A percentile compares a stretch with the other conserved stretches of the same genome.
These are phyloP conservation scores for Raffaelea arxii DNA, from an alignment of 2,329 filamentous ascomycete species.

Conservation along the genomic window DNA sequence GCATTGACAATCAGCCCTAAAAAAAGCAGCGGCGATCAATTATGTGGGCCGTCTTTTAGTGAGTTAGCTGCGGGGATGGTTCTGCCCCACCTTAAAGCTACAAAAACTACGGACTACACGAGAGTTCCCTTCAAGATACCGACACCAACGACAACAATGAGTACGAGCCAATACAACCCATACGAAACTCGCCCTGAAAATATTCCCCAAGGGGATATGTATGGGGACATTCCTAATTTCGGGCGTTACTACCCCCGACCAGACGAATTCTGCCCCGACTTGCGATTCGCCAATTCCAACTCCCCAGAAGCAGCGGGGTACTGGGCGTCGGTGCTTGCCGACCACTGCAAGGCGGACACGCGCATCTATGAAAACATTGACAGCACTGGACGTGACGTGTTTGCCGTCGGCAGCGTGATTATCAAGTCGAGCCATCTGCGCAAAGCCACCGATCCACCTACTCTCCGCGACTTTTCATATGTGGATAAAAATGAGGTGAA, in stretches of 20 bases:
- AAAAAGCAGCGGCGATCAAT: too few relatives aligned
- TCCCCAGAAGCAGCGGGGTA: conserved; percentile 18
- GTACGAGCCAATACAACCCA: conserved; percentile 17
- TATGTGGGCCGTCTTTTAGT: too few relatives aligned
- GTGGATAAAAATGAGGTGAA: conserved; percentile 29
- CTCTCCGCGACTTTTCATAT: conserved; percentile 24
- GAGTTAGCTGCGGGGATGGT: too few relatives aligned
- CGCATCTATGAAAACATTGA: conserved; percentile 23
- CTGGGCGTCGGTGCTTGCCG: conserved; percentile 22
- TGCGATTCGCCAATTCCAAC: conserved; percentile 16
- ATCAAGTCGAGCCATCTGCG: conserved; percentile 28
- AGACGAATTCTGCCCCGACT: conserved; percentile 19
- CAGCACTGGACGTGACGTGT: conserved; percentile 29
- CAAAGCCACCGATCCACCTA: not conserved
- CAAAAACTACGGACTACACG: too few relatives aligned
- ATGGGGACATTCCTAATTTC: conserved; percentile 20
- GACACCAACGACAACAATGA: not conserved
- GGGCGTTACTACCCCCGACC: conserved; percentile 20
- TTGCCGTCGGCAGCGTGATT: conserved; percentile 29
- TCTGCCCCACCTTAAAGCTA: too few relatives aligned
- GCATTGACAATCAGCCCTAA: too few relatives aligned
- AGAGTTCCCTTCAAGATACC: too few relatives aligned
- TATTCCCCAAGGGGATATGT: conserved; percentile 20
- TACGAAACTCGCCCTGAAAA: conserved; percentile 19
- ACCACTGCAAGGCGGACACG: conserved; percentile 18